These are phyloP conservation scores for Aspergillus novofumigatus DNA, from an alignment of 2,329 filamentous ascomycete species.

Conservation along the genomic window DNA sequence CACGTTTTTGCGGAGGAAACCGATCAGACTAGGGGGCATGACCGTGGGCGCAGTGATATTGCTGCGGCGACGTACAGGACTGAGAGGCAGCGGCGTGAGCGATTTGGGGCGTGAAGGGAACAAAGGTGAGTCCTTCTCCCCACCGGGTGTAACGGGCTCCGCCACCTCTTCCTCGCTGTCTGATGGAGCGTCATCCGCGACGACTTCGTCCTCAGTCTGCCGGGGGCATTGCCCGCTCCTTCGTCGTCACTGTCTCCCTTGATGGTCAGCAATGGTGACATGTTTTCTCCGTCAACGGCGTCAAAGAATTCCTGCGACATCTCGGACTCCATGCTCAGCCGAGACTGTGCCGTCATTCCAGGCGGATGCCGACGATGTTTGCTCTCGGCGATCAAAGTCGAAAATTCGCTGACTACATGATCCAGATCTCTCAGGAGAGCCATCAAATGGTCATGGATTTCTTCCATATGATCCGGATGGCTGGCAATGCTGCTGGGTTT, in stretches of 20 bases:
- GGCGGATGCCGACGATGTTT: conserved; percentile 66
- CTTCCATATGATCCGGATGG: conserved; percentile 54
- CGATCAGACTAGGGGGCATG: conserved; percentile 83
- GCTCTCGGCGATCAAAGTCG: conserved; percentile 68
- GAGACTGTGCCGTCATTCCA: conserved; percentile 51
- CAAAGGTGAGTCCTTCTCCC: conserved; percentile 44
- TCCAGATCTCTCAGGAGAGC: conserved; percentile 82
- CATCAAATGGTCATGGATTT: conserved; percentile 76
- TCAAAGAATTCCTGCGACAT: conserved; percentile 93
- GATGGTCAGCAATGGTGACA: conserved; percentile 70
- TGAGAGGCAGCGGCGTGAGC: conserved; percentile 71
- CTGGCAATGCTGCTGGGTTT: conserved; percentile 31
- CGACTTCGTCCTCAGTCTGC: conserved; percentile 55
- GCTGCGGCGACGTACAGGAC: conserved; percentile 61
- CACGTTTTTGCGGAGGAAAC: conserved; percentile 93
- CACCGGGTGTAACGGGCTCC: conserved; percentile 36
- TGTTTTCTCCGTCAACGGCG: conserved; percentile 63
- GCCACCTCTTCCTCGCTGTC: conserved; percentile 55
- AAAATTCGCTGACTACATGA: conserved; percentile 76
- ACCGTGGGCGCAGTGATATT: conserved; percentile 71
- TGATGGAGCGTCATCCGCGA: conserved; percentile 57
- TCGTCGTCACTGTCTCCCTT: conserved; percentile 68
- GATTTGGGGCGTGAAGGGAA: conserved; percentile 75
- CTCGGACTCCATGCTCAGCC: conserved; percentile 74
- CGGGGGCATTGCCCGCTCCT: conserved; percentile 43